Conservation (phyloP, 257 asterid species). For the Scutellaria baicalensis region DNA sequence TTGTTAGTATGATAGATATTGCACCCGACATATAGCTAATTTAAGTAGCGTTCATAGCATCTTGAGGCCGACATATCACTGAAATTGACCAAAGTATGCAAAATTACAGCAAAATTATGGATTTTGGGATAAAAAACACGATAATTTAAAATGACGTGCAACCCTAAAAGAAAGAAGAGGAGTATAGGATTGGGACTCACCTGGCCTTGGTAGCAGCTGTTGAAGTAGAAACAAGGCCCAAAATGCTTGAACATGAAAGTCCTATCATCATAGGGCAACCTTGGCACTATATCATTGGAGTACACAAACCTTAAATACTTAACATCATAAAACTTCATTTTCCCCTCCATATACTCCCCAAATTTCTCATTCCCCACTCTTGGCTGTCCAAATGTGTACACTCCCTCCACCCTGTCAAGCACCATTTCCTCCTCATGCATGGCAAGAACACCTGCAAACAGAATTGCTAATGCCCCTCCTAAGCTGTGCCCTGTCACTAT, state of each 20-base stretch:
- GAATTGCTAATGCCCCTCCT: conserved; percentile 66
- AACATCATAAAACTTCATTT: conserved; percentile 22
- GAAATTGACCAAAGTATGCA: too few species aligned
- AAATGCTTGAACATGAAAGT: conserved; percentile 61
- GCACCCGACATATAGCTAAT: too few species aligned
- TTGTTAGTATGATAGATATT: too few species aligned
- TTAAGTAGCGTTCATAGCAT: too few species aligned
- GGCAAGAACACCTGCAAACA: conserved; percentile 33
- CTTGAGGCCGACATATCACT: too few species aligned
- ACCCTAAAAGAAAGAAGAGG: too few species aligned
- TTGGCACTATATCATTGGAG: conserved; percentile 57
- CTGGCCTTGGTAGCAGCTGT: conserved; percentile 53
- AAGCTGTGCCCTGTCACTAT: conserved; percentile 70
- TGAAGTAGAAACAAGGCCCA: conserved; percentile 59
- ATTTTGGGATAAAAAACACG: too few species aligned
- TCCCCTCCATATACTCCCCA: conserved; percentile 56
- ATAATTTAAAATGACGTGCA: too few species aligned
- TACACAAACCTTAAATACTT: conserved; percentile 54
- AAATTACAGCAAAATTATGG: too few species aligned
- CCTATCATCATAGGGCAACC: conserved; percentile 69
- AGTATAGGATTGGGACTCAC: conserved; percentile 19
- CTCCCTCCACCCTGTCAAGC: conserved; percentile 53
- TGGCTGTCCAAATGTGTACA: conserved; percentile 79
- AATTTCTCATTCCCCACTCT: conserved; percentile 63
- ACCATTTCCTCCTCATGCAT: conserved; percentile 49